These are phyloP conservation scores for Tolypocladium inflatum DNA, from an alignment of 2,329 filamentous ascomycete genomes.

Conservation along the genomic window DNA sequence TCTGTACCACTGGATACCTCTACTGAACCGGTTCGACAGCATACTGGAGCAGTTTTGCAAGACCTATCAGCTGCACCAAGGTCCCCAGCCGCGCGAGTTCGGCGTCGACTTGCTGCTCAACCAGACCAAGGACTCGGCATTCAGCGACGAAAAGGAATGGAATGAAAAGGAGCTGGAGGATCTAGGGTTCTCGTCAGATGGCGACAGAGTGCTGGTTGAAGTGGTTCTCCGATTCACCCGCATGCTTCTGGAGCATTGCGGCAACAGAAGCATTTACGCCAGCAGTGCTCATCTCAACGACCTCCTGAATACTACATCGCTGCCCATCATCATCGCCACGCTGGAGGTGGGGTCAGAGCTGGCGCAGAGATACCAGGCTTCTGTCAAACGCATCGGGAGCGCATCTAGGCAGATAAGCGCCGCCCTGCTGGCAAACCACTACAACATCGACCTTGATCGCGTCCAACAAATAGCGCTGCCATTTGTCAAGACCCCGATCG, in stretches of 20 bases:
- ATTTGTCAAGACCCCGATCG: slow-evolving; percentile 62
- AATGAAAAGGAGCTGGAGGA: slow-evolving; percentile 36
- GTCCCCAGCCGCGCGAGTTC: slow-evolving; percentile 74
- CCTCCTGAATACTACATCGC: slow-evolving; percentile 77
- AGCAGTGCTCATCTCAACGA: slow-evolving; percentile 87
- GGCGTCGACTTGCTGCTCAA: slow-evolving; percentile 54
- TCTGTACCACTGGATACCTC: slow-evolving; percentile 94
- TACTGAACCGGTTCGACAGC: slow-evolving; percentile 87
- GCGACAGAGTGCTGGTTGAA: slow-evolving; percentile 73
- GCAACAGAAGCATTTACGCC: slow-evolving; percentile 90
- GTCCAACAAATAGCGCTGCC: slow-evolving; percentile 76
- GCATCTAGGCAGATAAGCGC: slow-evolving; percentile 58
- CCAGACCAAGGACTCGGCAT: slow-evolving; percentile 40
- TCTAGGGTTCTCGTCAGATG: slow-evolving; percentile 61
- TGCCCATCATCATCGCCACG: slow-evolving; percentile 67
- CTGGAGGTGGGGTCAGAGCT: slow-evolving; percentile 77
- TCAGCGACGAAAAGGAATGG: slow-evolving; percentile 38
- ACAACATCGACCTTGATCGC: slow-evolving; percentile 67
- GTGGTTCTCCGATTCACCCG: slow-evolving; percentile 76
- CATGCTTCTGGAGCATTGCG: slow-evolving; percentile 85
- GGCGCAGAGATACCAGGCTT: slow-evolving; percentile 86
- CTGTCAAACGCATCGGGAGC: slow-evolving; percentile 66
- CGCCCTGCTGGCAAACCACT: slow-evolving; percentile 75
- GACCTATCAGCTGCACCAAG: slow-evolving; percentile 69
- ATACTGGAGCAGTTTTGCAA: slow-evolving; percentile 75